Conservation (phyloP, 306 rosid species). For the Prunus padus region DNA sequence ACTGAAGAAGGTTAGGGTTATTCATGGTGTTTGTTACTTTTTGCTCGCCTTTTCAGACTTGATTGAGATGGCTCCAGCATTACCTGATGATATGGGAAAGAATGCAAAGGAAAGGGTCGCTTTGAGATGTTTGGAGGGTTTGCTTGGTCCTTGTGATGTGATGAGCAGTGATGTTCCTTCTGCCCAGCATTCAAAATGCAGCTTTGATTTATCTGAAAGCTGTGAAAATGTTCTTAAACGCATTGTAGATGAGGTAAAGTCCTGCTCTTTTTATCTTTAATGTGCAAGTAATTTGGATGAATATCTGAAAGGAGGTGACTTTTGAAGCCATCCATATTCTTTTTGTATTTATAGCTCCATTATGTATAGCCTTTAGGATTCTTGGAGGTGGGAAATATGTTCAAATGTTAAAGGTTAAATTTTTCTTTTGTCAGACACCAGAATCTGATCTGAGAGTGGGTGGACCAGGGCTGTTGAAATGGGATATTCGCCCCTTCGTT, state of each 20-base stretch:
- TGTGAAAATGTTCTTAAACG: conserved; percentile 53
- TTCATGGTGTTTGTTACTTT: not conserved
- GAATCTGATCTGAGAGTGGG: conserved; percentile 33
- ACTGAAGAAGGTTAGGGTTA: not conserved
- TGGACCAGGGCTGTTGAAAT: conserved; percentile 41
- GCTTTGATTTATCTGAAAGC: conserved; percentile 42
- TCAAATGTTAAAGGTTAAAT: conserved; percentile 5
- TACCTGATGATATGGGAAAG: conserved; percentile 30
- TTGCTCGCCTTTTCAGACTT: conserved; percentile 38
- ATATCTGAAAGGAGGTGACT: not conserved
- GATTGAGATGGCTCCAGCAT: conserved; percentile 41
- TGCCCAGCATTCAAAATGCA: conserved; percentile 37
- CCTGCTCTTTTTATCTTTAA: conserved; percentile 12
- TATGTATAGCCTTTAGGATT: conserved; percentile 11
- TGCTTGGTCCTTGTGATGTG: conserved; percentile 28
- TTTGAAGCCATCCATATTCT: conserved; percentile 14
- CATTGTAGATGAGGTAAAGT: conserved; percentile 45
- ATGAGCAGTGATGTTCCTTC: conserved; percentile 21
- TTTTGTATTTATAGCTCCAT: not conserved
- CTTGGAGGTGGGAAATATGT: conserved; percentile 12
- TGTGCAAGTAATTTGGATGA: conserved; percentile 3
- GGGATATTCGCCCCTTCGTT: conserved; percentile 49
- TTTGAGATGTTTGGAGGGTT: conserved; percentile 63
- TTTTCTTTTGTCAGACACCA: conserved; percentile 38
- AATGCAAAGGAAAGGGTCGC: conserved; percentile 61